Base-by-base conservation (phyloP, 2,329 filamentous ascomycete species). In the Drechslerella dactyloides region DNA sequence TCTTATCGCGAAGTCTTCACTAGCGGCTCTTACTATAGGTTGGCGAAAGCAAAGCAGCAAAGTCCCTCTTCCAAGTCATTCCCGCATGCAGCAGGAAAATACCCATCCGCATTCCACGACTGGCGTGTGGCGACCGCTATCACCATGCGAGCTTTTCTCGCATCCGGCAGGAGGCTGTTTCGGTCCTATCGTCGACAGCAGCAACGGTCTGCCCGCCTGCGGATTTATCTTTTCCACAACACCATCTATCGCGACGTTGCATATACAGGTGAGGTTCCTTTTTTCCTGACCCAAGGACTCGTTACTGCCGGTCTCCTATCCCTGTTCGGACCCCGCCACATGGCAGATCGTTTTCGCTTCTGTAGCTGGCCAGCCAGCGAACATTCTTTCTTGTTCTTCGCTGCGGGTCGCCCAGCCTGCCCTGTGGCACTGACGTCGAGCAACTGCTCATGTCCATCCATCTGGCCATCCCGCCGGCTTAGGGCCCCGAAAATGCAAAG, bases 321-420 rank as follows among this genome's bases (percentile, higher is more conserved):
- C 65, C 58, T 62, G 58, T 58, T 44, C 52, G 44, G 58, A 69
- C 65, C 65, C 65, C 65, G 65, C 65, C 65, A 69, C 65, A 69
- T 69, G 65, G 65, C 65, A 69, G 65, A 69, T 69, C 65, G 65
- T 63, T 62, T 69, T 69, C 65, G 65, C 65, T 69, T 69, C 65
- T 69, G 65, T 69, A 69, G 37, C 37, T 42, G 37, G 37, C 65
- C 58, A 63, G 65, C 57, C 58, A 69, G 30, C 65, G 65, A 69
- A 69, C 65, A 58, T 69, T 69, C 65, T 69, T 62, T 69, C 62
- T 27, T 48, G 33, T 69, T 69, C 27, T 33, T 62, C 52, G 61
- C 50, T 56, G 63, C 63, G 33, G 51, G 57, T 61, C 63, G 52
- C 7, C 24, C 54, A 44, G 37, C 55, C 37, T 44, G 61, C 61